Percentiles rank a stretch among this genome's conserved stretches.
These are phyloP conservation scores for Podochytrium sp. DNA, from an alignment of 192 early-diverging fungal species.

Conservation along the genomic window DNA sequence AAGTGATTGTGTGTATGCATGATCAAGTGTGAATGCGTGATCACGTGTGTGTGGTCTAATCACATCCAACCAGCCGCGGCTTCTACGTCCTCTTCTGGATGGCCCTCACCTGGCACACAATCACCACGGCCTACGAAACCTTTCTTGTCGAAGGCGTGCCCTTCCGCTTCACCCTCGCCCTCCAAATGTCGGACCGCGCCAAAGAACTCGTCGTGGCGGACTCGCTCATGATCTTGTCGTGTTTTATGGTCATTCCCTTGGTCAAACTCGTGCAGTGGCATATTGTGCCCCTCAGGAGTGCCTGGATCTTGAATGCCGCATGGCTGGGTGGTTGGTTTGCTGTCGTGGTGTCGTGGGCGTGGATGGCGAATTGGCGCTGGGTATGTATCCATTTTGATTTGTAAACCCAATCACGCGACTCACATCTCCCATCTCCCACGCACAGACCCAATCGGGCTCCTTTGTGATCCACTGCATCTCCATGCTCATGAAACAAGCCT, in stretches of 20 bases:
- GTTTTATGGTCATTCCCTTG: conserved; percentile 65
- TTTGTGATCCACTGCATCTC: conserved; percentile 86
- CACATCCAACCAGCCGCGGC: conserved; percentile 55
- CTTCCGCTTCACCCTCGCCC: conserved; percentile 59
- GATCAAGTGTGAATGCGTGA: too few species aligned
- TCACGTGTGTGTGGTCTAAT: too few species aligned
- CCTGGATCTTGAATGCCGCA: conserved; percentile 56
- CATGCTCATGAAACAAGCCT: conserved; percentile 96
- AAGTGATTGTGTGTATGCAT: too few species aligned
- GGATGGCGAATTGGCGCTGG: conserved; percentile 79
- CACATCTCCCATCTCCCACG: not conserved
- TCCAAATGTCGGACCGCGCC: conserved; percentile 59
- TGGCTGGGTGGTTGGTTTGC: conserved; percentile 47
- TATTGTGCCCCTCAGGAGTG: conserved; percentile 48
- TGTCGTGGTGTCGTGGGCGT: conserved; percentile 31
- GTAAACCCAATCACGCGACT: not conserved
- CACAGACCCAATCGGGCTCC: conserved; percentile 82
- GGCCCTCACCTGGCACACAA: conserved; percentile 69
- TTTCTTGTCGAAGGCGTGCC: conserved; percentile 59
- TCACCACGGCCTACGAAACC: conserved; percentile 61
- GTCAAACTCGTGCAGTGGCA: conserved; percentile 57
- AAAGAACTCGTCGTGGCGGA: conserved; percentile 80
- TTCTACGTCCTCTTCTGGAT: conserved; percentile 87
- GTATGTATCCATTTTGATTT: conserved; percentile 35
- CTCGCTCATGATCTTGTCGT: conserved; percentile 68